phyloP scores from a whole-genome alignment of 176 grass and related monocot species.

The Triticum dicoccoides region DNA sequence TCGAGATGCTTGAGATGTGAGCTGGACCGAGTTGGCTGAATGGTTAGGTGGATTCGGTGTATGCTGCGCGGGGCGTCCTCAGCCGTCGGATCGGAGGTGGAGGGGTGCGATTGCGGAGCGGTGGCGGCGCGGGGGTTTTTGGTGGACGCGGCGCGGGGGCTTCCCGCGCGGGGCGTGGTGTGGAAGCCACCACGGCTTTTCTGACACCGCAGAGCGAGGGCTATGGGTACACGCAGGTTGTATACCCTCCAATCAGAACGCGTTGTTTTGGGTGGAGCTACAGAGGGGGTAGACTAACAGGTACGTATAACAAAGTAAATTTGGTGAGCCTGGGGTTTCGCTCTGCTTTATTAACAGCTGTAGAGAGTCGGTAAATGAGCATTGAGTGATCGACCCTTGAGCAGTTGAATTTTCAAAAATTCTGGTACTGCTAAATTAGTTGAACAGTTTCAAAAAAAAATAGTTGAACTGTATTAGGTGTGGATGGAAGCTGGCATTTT shows the following conservation, averaged over 20 bases:
- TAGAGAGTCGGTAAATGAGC: neutral
- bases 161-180: conserved; percentile 4
- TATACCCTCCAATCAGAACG: neutral
- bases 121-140: neutral
- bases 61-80: accelerated
- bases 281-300: neutral
- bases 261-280: neutral
- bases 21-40: accelerated
- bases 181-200: neutral
- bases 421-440: neutral
- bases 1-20: neutral
- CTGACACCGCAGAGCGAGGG: conserved; percentile 10
- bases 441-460: too few relatives aligned
- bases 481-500: neutral
- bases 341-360: neutral
- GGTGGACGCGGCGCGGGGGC: neutral
- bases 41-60: neutral
- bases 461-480: too few relatives aligned
- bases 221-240: neutral
- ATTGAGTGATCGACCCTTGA: neutral
- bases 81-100: neutral
- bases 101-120: neutral
- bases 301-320: neutral
- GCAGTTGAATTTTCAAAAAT: neutral
- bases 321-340: neutral